phyloP scores from a whole-genome alignment of 1,284 basidiomycete species.

The Schizophyllum commune region DNA sequence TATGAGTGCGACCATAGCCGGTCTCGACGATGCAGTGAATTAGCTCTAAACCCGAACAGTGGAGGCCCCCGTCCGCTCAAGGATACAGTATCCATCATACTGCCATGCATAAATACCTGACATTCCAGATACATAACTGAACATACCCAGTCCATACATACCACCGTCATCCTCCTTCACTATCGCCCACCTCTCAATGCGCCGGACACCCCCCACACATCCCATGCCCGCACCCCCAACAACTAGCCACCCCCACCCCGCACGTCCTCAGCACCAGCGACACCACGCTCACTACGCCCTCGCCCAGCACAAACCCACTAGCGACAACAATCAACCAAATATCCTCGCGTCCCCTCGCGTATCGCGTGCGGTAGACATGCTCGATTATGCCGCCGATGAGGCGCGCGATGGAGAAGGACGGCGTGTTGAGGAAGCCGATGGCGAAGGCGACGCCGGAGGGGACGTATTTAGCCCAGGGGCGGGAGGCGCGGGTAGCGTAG shows the following conservation, averaged over 20 bases:
- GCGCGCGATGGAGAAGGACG: slow-evolving; percentile 89
- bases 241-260: slow-evolving; percentile 72
- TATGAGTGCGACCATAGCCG: no score
- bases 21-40: no score
- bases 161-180: no score
- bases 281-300: slow-evolving; percentile 84
- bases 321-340: slow-evolving; percentile 84
- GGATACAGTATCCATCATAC: no score
- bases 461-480: slow-evolving; percentile 61
- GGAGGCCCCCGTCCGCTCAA: no score
- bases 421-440: slow-evolving; percentile 91
- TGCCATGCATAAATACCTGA: no score
- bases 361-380: slow-evolving; percentile 52
- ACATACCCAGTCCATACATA: no score
- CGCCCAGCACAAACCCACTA: slow-evolving; percentile 92
- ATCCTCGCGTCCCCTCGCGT: slow-evolving; percentile 42
- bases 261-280: slow-evolving; percentile 69
- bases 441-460: slow-evolving; percentile 88
- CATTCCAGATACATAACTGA: no score
- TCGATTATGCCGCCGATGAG: slow-evolving; percentile 85
- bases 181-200: neutral
- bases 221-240: slow-evolving; percentile 76
- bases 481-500: slow-evolving; percentile 38
- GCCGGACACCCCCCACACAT: slow-evolving; percentile 62
- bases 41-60: no score